phyloP scores from a whole-genome alignment of 352 stramenopile genomes.

The Phytophthora parvispora region DNA sequence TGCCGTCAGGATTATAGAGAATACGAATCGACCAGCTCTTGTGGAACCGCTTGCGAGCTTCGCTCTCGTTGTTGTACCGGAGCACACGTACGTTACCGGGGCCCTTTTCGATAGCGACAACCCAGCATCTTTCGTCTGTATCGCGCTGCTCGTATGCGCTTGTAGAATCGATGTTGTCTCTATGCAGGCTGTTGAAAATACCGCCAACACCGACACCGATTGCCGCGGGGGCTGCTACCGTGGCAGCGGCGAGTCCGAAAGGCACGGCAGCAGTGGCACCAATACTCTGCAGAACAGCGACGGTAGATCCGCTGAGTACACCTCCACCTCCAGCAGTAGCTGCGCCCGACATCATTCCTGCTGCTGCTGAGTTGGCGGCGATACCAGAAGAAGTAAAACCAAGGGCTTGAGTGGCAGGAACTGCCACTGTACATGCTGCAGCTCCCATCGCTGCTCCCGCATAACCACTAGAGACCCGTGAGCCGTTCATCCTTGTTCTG shows the following conservation, averaged over 20 bases:
- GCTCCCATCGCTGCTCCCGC: not conserved
- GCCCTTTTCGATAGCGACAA: conserved; percentile 31
- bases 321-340: not conserved
- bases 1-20: conserved; percentile 19
- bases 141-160: conserved; percentile 20
- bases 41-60: conserved; percentile 13
- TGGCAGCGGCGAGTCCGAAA: conserved; percentile 4
- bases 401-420: not conserved
- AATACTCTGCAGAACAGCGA: not conserved
- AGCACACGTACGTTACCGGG: conserved; percentile 23
- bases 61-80: conserved; percentile 18
- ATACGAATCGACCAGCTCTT: conserved; percentile 29
- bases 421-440: too few species aligned
- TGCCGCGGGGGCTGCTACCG: not conserved
- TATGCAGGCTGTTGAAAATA: conserved; percentile 1
- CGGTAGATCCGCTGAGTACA: not conserved
- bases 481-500: not conserved
- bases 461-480: not conserved
- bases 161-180: conserved; percentile 5
- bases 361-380: not conserved
- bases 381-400: not conserved
- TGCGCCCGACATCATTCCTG: not conserved
- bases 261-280: not conserved
- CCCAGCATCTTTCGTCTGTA: conserved; percentile 3
- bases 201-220: not conserved